phyloP scores from a whole-genome alignment of 2,329 filamentous ascomycete species.

The Trichophyton schoenleinii region DNA sequence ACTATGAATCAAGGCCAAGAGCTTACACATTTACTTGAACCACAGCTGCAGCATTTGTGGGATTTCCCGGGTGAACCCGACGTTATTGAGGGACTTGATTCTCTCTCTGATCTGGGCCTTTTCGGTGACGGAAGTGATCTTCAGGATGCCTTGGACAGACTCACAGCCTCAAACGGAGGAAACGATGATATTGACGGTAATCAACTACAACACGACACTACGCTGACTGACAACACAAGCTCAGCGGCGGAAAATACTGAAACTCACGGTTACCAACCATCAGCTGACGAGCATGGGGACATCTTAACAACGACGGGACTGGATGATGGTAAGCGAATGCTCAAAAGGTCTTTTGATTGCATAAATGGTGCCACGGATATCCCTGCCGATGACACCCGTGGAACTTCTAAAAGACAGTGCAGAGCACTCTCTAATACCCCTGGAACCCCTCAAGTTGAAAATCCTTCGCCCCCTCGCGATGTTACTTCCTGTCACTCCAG shows the following conservation, averaged over 20 bases:
- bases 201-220: neutral
- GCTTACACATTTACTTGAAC: constrained; percentile 33
- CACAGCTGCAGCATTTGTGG: constrained; percentile 18
- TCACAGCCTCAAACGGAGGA: neutral
- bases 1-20: constrained; percentile 25
- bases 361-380: neutral
- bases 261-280: neutral
- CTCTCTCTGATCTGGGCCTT: neutral
- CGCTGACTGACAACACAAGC: neutral
- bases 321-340: neutral
- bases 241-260: neutral
- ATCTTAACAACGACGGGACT: neutral
- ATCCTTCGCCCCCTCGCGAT: neutral
- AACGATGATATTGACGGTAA: no score
- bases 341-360: neutral
- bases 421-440: no score
- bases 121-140: neutral
- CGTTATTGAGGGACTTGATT: neutral
- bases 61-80: neutral
- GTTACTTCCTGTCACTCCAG: neutral
- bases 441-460: neutral
- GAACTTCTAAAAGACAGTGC: neutral
- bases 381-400: neutral
- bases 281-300: no score
- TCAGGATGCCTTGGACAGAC: neutral